Base-by-base conservation (phyloP, 1,284 basidiomycete genomes). In the Mrakiaceae sp. region DNA sequence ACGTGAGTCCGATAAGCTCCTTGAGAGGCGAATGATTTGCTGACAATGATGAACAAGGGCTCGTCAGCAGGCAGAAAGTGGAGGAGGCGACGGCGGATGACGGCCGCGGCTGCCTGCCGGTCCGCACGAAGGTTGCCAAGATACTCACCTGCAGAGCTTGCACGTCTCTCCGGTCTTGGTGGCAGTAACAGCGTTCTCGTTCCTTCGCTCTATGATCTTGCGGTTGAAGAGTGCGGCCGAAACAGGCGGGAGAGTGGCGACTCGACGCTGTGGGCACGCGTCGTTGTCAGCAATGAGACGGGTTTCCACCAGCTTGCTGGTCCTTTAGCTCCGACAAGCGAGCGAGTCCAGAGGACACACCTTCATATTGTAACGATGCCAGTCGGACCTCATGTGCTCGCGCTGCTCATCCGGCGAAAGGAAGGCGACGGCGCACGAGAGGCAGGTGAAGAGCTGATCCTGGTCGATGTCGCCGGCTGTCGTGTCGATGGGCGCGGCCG, bases 351-450 rank as follows among this genome's bases (percentile, higher is more conserved):
- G 1, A 46, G 39, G n/a, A 58, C 71, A 58, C 53, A 74, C 74
- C 71, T 97, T 97, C 86, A 97, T 93, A 76, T 99, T 99, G 79
- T 98, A 99, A 62, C 94, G 82, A 78, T 98, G 96, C 75, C 90
- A 87, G 76, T 99, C 96, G 49, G 91, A 91, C 70, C 85, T 85
- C 76, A 96, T 98, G 75, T 99, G 96, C 0, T 80, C 79, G 68
- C 96, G 83, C 78, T 98, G 96, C 63, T 92, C 89, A 61, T 87
- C 85, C 9, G 92, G 85, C 40, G 86, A 83, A 60, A 82, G 77
- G 75, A 97, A 98, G 1, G 90, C 93, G 71, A 98, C 88, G 5
- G 86, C 82, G 77, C 95, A 99, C 69, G 92, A 90, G 27, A 96
- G 80, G 71, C 95, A 99, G 56, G 64, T 66, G 43, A 49, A 66